These are phyloP conservation scores for Diaporthe citrichinensis DNA, from an alignment of 2,329 filamentous ascomycete genomes.

Conservation along the genomic window DNA sequence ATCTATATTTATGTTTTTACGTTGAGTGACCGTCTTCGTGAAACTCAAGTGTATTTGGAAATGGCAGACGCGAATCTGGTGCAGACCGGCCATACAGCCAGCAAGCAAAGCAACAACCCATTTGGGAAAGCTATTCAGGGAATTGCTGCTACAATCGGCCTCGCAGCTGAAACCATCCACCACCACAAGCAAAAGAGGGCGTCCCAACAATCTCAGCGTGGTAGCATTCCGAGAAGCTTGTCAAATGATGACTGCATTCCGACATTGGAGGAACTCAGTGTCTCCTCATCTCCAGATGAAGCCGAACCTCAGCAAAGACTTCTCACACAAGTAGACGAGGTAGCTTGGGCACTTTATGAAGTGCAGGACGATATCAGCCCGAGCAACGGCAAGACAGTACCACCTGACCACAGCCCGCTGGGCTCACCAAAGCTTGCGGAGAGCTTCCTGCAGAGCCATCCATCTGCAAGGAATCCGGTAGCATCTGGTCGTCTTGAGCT, in stretches of 20 bases:
- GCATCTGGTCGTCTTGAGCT: constrained; percentile 49
- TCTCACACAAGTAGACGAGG: constrained; percentile 23
- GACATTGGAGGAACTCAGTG: too few species aligned
- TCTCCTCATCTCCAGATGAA: background rate
- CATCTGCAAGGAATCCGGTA: background rate
- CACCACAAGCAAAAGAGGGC: constrained; percentile 42
- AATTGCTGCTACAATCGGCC: constrained; percentile 42
- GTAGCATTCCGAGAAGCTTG: background rate
- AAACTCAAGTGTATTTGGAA: background rate
- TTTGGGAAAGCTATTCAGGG: constrained; percentile 41
- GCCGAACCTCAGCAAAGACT: background rate
- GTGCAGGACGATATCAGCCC: constrained; percentile 23
- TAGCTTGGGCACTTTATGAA: constrained; percentile 39
- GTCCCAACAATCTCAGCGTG: background rate
- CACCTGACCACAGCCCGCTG: background rate
- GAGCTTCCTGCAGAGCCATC: constrained; percentile 29
- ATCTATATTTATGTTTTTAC: rapidly evolving
- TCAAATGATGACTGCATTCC: background rate
- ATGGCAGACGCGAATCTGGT: background rate
- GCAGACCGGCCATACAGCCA: background rate
- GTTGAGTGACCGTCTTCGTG: background rate
- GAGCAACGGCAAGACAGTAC: background rate
- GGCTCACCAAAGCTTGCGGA: constrained; percentile 21
- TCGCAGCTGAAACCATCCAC: constrained; percentile 42
- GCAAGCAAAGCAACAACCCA: background rate